Base-by-base conservation (phyloP, 2,329 filamentous ascomycete genomes). In the Sporothrix schenckii region DNA sequence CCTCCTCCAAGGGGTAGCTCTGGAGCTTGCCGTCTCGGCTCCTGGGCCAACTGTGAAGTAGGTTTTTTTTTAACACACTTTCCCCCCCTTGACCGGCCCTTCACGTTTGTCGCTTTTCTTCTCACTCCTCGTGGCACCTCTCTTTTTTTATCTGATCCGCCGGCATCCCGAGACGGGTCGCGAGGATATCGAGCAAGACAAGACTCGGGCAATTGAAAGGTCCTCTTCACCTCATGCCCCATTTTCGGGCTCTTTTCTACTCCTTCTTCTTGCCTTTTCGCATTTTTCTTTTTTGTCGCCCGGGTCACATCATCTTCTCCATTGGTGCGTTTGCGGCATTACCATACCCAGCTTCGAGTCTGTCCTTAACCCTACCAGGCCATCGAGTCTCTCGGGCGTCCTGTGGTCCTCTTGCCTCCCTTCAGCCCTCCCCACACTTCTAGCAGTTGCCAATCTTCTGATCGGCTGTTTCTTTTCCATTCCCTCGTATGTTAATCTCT, bases 91-190 rank as follows among this genome's bases (percentile, higher is more conserved):
- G 13, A 5, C 34, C 27, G 54, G 27, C 10, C n/a, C 41, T 27
- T 39, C 53, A 34, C 7, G 27, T 34, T 58, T 14, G 16, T 39
- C 16, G 60, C 21, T 34, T 44, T 34, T 21, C 6, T 30, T 41
- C 30, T 39, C 27, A 5, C 69, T 27, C 27, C 69, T 39, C 19
- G 30, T 16, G 3, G 24, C 50, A 10, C 19, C 11, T 5, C 50
- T 4, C 34, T 14, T 24, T 4, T 66, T 70, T 70, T 70, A 70
- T 70, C 69, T 70, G 69, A 70, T 70, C 69, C 69, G 24, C 60
- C 13, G 27, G 52, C 69, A 70, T 70, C 39, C 58, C 58, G 44
- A 50, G 6, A 21, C 58, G 21, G 41, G 11, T 41, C 21, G 56
- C 16, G 21, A 41, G 19, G 14, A 30, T 27, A 34, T 24, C 24